Evolutionary conservation across 768 basidiomycete species (phyloP).

Genomic region (Leccinum pellstonianum): DNA sequence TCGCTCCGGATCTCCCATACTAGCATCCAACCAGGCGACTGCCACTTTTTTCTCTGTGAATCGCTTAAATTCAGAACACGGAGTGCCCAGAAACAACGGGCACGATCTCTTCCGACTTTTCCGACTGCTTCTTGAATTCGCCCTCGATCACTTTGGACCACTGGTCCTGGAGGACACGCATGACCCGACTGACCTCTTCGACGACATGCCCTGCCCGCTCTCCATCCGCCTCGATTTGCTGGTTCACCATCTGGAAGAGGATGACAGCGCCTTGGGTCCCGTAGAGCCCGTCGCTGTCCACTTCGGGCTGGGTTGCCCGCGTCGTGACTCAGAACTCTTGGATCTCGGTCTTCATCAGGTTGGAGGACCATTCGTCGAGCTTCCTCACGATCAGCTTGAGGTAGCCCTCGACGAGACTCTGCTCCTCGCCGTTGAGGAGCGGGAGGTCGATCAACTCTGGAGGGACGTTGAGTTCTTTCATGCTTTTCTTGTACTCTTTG

Average conservation of each 20-base stretch:
- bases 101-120: slow-evolving; percentile 38
- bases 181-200: too few relatives aligned
- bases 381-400: slow-evolving; percentile 90
- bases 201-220: too few relatives aligned
- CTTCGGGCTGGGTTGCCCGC: slow-evolving; percentile 43
- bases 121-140: slow-evolving; percentile 84
- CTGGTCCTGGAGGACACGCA: slow-evolving; percentile 40
- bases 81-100: slow-evolving; percentile 39
- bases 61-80: too few relatives aligned
- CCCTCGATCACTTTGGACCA: slow-evolving; percentile 82
- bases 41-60: too few relatives aligned
- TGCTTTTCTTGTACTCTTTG: slow-evolving; percentile 91
- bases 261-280: too few relatives aligned
- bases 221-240: too few relatives aligned
- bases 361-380: slow-evolving; percentile 94
- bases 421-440: slow-evolving; percentile 93
- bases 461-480: slow-evolving; percentile 90
- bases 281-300: too few relatives aligned
- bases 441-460: slow-evolving; percentile 83
- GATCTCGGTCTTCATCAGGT: slow-evolving; percentile 90
- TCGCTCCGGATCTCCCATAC: too few relatives aligned
- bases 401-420: slow-evolving; percentile 92
- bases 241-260: too few relatives aligned
- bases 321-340: slow-evolving; percentile 71
- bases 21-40: too few relatives aligned